Base-by-base conservation (phyloP, 129 eudicot species). In the Lactuca sativa region DNA sequence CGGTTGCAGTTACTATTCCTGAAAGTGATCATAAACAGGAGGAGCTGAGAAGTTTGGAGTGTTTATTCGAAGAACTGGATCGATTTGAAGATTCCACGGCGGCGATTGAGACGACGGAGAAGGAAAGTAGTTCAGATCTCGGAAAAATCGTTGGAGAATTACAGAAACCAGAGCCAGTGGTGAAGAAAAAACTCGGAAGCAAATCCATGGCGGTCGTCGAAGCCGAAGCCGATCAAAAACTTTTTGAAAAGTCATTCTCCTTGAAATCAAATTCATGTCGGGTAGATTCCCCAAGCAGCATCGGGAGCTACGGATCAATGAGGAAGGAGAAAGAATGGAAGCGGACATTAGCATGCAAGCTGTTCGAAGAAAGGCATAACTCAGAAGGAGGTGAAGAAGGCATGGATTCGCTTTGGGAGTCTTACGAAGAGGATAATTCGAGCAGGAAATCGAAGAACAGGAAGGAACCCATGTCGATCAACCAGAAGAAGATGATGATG, bases 381-480 rank as follows among this genome's bases (percentile, higher is more conserved):
- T 79, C 59, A 4, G 84, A 43, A 21, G 87, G 85, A 6, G 83
- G 88, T 21, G 86, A 72, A 37, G 96, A 90, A 73, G 97, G 91
- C 1, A 95, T 95, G 99, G 99, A 95, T 66, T 87, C 86, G 12
- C 58, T 95, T 13, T 95, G 99, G 99, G 99, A 95, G 75, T 57
- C 85, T 0, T 78, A 95, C 4, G 99, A 95, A 9, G 73, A 44
- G 6, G 88, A 89, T 30, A 65, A 79, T 21, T 51, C 62, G 9
- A 81, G 66, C 47, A 74, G 13, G 21, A 70, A 73, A 52, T 17
- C 65, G 49, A 79, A 51, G 44, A 82, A 9, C 1, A 52, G 32
- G 32, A 73, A 66, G 31, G 64, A 53, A 3, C 7, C 43, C 43
- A 13, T 34, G 30, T 25, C 30, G 75, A 54, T 15, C 18, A 31